Evolutionary conservation across 148 eudicot species (phyloP), one percentile per base, ranked within the genome.

Genomic region (Camellia sinensis): DNA sequence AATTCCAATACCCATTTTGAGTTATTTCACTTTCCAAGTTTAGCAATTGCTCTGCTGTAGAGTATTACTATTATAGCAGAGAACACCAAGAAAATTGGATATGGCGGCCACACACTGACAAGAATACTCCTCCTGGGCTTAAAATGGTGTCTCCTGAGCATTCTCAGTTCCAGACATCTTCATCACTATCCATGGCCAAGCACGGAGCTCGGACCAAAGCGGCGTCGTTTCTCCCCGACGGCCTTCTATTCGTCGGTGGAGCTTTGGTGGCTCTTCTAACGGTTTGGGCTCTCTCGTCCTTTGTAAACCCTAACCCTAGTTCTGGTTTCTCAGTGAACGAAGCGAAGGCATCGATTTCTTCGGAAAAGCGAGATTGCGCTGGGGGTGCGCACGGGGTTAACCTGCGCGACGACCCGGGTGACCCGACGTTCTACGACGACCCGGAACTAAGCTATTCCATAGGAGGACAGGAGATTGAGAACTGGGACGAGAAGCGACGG

Each of bases 401-500:
- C 79, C 78, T 53, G 44, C 57, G 70, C 66, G 61, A 63, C 70
- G 87, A 85, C 57, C 81, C 85, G 3, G 65, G 56, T 3, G 81
- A 77, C 3, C 61, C 71, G 13, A 88, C 84, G 0, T 88, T 86
- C 71, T 88, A 86, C 81, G 90, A 88, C 67, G 90, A 88, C 77
- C 88, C 88, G 22, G 56, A 67, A 15, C 71, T 78, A n/a, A 53
- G 80, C 21, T 96, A 91, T 85, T 65, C 94, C 4, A 65, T 95
- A 3, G 84, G 43, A 3, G 84, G 43, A 10, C 52, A 60, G 15
- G 89, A 85, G 4, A 74, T 93, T 0, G 82, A 45, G 17, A 81
- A 90, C 22, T 95, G 99, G 99, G 99, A 95, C 78, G 86, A 87
- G 43, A 95, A 92, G 83, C 85, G 99, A 9, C 74, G 71, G 5